A percentile compares a stretch with the other conserved stretches of the same genome.
These are phyloP conservation scores for Dicorynia guianensis DNA, from an alignment of 306 rosid genomes.

Conservation along the genomic window DNA sequence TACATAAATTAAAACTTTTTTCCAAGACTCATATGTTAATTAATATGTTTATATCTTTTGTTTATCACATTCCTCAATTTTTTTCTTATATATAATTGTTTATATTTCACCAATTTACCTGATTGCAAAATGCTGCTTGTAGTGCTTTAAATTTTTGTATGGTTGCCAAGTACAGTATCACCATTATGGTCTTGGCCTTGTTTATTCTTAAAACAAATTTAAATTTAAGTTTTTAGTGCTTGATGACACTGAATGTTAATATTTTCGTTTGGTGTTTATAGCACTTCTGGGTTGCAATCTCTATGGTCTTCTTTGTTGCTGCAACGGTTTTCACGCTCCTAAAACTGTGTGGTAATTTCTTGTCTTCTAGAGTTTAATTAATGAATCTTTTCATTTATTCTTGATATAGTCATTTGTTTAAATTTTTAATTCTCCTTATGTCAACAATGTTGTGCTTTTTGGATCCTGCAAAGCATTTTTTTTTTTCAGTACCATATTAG, in stretches of 20 bases:
- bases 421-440: slow-evolving; percentile 7
- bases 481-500: not conserved
- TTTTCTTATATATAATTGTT: slow-evolving; percentile 6
- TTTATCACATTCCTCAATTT: not conserved
- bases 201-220: slow-evolving; percentile 26
- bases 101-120: not conserved
- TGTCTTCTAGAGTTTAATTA: not conserved
- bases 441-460: slow-evolving; percentile 19
- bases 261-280: slow-evolving; percentile 51
- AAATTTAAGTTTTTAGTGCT: slow-evolving; percentile 23
- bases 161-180: not conserved
- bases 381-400: not conserved
- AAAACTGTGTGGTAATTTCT: slow-evolving; percentile 78
- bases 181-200: slow-evolving; percentile 27
- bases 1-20: not conserved
- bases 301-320: slow-evolving; percentile 97
- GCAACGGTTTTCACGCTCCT: slow-evolving; percentile 90
- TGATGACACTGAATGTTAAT: slow-evolving; percentile 31
- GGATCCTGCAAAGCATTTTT: slow-evolving; percentile 31
- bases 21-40: not conserved
- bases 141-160: slow-evolving; percentile 24
- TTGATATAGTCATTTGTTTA: not conserved
- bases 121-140: slow-evolving; percentile 32
- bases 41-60: not conserved
- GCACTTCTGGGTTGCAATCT: slow-evolving; percentile 99